Base-by-base conservation (phyloP, 2,329 filamentous ascomycete species). In the Epichloe uncinata region DNA sequence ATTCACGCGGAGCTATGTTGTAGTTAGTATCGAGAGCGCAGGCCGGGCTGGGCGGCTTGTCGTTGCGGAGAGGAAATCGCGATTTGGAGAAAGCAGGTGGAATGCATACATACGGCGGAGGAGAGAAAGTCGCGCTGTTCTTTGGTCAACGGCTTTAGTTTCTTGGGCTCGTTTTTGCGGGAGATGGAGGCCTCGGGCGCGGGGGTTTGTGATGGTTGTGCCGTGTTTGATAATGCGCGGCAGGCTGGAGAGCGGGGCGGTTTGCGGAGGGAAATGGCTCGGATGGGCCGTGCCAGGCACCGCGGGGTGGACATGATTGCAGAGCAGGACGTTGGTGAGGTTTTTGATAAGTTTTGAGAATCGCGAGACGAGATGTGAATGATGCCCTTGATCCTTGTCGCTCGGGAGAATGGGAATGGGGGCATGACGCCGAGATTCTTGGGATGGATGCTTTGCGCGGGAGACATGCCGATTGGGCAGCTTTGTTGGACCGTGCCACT, bases 1-100 rank as follows among this genome's bases (percentile, higher is more conserved):
- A 68, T 98, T 97, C 51, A 98, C 93, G 54, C 93, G 88, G 33
- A 97, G 81, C 80, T 84, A 58, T 11, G 47, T 5, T 35, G 15
- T 20, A 30, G 45, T 47, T 18, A 41, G 45, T 41, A 15, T 47
- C 16, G n/a, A 20, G 18, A 20, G 22, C 13, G 18, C 13, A n/a
- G 2, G 16, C 3, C 3, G 11, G 22, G 16, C 18, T 36, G 22
- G 22, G 22, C 22, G n/a, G 4, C 20, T 15, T 2, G 33, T 3
- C 5, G 5, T 4, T 11, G 15, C 6, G 33, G 22, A 0, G 42
- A 16, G 16, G 36, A 38, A 8, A 7, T 15, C 2, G 36, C 8
- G n/a, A n/a, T 15, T 6, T 22, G 3, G 18, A 5, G 18, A 5
- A 30, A 9, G 8, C 26, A 9, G 8, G 26, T 30, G 44, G 15